Base-by-base conservation (phyloP, 441 rosid species). In the Geranium incanum region DNA sequence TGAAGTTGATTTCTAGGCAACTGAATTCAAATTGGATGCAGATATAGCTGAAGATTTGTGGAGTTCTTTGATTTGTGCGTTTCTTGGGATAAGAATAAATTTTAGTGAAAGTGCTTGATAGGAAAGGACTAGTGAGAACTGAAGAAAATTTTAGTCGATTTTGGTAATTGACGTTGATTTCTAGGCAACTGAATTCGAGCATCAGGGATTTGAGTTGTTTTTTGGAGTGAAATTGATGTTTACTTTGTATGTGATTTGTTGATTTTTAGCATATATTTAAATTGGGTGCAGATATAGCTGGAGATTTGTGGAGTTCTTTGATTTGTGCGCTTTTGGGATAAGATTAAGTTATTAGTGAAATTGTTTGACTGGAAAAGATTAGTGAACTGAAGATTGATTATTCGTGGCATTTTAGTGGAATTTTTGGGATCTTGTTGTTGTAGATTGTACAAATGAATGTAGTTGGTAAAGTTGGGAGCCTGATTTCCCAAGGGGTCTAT, bases 391-490 rank as follows among this genome's bases (percentile, higher is more conserved):
- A 18, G 28, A 60, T n/a, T 37, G 63, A 70, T 70, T 60, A 16
- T 67, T 41, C 6, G 15, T 68, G 66, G 28, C 62, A 3, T 23
- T 60, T 75, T 71, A 33, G 3, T 62, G 28, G 68, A 69, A 64
- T 45, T 60, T 23, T 65, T 74, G 50, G 43, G 37, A 63, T 72
- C 33, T 21, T 59, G 64, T 50, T 50, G 15, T 50, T 50, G 72
- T 74, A 15, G 75, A 71, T 80, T 78, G 74, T 69, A 66, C 80
- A 85, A 76, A 89, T 92, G 97, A 88, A 85, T 81, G 85, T 92
- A 78, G 97, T 92, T 71, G 92, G 94, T 6, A 92, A 69, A 85
- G 87, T 92, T 79, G 92, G 97, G 81, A 88, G 88, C 75, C 75
- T 92, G 69, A 88, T 92, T 59, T 80, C 96, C 1, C 96, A 89